Base-by-base conservation (phyloP, 805 yeast species). In the Yamadazyma philogaea region DNA sequence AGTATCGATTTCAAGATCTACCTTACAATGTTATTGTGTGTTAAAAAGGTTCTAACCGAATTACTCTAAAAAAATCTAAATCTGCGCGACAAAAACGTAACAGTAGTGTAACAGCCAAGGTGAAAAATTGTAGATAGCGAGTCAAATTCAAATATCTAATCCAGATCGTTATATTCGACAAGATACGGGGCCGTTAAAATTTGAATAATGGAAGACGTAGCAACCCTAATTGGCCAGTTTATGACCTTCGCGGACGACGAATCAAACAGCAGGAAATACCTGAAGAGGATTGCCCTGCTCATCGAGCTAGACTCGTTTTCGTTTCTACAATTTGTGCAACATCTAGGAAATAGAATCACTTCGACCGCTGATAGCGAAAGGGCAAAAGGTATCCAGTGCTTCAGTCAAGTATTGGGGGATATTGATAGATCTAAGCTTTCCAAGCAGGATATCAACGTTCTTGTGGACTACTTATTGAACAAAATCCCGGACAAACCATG, bases 401-500 rank as follows among this genome's bases (percentile, higher is more conserved):
- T 79, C 30, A 58, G 70, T 1, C 53, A 58, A 6, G 62, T 72
- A 1, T 57, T 78, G 33, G 43, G 39, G 0, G 39, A 45, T 0
- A 14, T 74, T 3, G 53, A 59, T 8, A 34, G 37, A 3, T 52
- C 59, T 15, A 53, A 64, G 7, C 48, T 70, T 6, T 51, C 69
- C n/a, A 56, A 63, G 16, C 75, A 73, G 35, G 84, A 79, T 50
- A 61, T 77, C 7, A 54, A 60, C 19, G 82, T 77, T 10, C 59
- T 79, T 40, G 43, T 74, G 14, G 72, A 75, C 5, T 91, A 91
- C 59, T 75, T 79, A 42, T 46, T 74, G 12, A 79, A 81, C 14
- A 84, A 91, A 50, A 59, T 87, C 17, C 84, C 80, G 10, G 96
- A 89, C 54, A 68, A 72, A 12, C 61, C 69, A 3, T 72, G 84